Conservation (phyloP, 352 stramenopile genomes). For the Plasmopara viticola region DNA sequence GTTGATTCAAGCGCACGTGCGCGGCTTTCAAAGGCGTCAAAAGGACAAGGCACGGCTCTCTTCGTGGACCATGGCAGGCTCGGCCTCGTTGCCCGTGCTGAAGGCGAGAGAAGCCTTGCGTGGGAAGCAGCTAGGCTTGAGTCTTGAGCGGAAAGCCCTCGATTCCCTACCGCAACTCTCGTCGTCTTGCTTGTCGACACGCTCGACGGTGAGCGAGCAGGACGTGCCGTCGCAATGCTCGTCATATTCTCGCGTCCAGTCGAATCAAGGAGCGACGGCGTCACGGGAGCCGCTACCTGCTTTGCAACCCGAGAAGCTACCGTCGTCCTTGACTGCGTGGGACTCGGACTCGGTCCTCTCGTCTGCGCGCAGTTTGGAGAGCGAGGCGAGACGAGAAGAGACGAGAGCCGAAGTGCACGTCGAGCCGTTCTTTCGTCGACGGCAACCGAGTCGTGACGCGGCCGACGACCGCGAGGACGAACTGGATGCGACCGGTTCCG, state of each 20-base stretch:
- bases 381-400: constrained; percentile 19
- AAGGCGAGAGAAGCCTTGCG: constrained; percentile 10
- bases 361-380: constrained; percentile 43
- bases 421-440: constrained; percentile 10
- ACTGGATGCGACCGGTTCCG: constrained; percentile 26
- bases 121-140: constrained; percentile 1
- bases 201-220: constrained; percentile 27
- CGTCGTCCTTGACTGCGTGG: constrained; percentile 36
- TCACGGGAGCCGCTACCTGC: constrained; percentile 22
- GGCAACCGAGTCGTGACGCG: constrained; percentile 8
- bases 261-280: background rate
- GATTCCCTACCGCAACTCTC: constrained; percentile 28
- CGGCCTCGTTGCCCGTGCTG: constrained; percentile 18
- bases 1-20: constrained; percentile 60
- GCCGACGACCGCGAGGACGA: constrained; percentile 15
- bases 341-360: constrained; percentile 57
- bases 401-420: constrained; percentile 4
- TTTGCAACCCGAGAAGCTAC: constrained; percentile 26
- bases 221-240: constrained; percentile 16
- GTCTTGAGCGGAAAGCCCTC: background rate
- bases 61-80: background rate
- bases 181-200: constrained; percentile 28
- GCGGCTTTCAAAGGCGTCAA: constrained; percentile 46
- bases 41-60: constrained; percentile 6
- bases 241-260: background rate